Conservation (phyloP, 192 early-diverging fungal species). For the Neocallimastix lanati region DNA sequence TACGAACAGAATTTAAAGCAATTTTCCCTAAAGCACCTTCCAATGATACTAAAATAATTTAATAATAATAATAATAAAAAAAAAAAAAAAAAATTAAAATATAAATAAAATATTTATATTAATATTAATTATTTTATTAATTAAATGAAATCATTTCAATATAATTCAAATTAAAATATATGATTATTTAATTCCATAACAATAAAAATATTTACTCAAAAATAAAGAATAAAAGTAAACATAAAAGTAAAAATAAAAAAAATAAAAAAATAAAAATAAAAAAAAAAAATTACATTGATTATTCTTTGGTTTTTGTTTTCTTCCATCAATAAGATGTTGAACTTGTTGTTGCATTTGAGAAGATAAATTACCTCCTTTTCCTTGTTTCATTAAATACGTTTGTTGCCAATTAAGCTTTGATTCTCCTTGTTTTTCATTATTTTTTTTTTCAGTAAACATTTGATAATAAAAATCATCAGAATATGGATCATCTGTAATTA, state of each 20-base stretch:
- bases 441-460: not conserved
- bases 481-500: slow-evolving; percentile 81
- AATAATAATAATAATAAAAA: too few relatives aligned
- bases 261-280: too few relatives aligned
- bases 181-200: too few relatives aligned
- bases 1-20: slow-evolving; percentile 66
- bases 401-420: slow-evolving; percentile 27
- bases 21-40: slow-evolving; percentile 94
- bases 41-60: slow-evolving; percentile 66
- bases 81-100: too few relatives aligned
- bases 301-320: slow-evolving; percentile 69
- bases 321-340: slow-evolving; percentile 84
- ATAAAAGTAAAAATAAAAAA: too few relatives aligned
- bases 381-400: slow-evolving; percentile 12
- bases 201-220: too few relatives aligned
- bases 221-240: too few relatives aligned
- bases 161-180: too few relatives aligned
- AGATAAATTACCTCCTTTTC: slow-evolving; percentile 1
- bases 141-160: too few relatives aligned
- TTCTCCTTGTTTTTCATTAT: not conserved
- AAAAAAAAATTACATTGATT: slow-evolving; percentile 36
- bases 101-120: too few relatives aligned
- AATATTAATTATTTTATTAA: too few relatives aligned
- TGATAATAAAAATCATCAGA: slow-evolving; percentile 86
- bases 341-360: slow-evolving; percentile 81